Conservation (phyloP, 805 yeast genomes). For the Ogataea trehaloabstinens region DNA sequence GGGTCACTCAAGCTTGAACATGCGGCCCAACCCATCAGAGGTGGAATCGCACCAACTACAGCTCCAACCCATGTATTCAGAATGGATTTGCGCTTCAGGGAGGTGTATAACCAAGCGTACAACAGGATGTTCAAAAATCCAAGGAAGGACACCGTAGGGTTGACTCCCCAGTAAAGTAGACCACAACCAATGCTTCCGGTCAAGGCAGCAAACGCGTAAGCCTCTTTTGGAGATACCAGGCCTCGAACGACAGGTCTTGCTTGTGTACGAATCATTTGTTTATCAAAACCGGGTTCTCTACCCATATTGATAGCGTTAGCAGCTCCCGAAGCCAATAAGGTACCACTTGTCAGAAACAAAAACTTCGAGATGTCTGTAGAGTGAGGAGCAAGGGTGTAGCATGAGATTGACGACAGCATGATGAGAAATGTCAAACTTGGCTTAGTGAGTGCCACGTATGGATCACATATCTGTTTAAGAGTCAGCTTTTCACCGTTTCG, state of each 20-base stretch:
- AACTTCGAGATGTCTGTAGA: conserved; percentile 73
- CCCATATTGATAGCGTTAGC: conserved; percentile 98
- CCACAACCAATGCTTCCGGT: conserved; percentile 72
- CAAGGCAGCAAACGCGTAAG: conserved; percentile 73
- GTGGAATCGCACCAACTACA: conserved; percentile 97
- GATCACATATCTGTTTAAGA: conserved; percentile 44
- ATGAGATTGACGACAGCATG: conserved; percentile 87
- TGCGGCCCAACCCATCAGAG: conserved; percentile 99
- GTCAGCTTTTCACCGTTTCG: conserved; percentile 26
- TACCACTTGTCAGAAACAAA: conserved; percentile 75
- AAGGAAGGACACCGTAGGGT: conserved; percentile 77
- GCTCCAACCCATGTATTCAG: conserved; percentile 99
- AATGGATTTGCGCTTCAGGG: conserved; percentile 80
- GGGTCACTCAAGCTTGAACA: conserved; percentile 79
- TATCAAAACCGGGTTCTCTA: conserved; percentile 88
- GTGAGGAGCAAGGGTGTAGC: conserved; percentile 88
- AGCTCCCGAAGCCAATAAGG: conserved; percentile 83
- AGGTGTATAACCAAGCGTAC: conserved; percentile 89
- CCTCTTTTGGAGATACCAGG: conserved; percentile 67
- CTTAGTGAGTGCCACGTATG: conserved; percentile 81
- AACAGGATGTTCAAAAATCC: conserved; percentile 78
- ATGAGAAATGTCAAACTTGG: conserved; percentile 87
- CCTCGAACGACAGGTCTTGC: conserved; percentile 91
- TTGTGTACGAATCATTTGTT: conserved; percentile 82
- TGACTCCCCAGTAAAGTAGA: conserved; percentile 75